phyloP scores from a whole-genome alignment of 192 early-diverging fungal genomes.

The Coemansia sp. region DNA sequence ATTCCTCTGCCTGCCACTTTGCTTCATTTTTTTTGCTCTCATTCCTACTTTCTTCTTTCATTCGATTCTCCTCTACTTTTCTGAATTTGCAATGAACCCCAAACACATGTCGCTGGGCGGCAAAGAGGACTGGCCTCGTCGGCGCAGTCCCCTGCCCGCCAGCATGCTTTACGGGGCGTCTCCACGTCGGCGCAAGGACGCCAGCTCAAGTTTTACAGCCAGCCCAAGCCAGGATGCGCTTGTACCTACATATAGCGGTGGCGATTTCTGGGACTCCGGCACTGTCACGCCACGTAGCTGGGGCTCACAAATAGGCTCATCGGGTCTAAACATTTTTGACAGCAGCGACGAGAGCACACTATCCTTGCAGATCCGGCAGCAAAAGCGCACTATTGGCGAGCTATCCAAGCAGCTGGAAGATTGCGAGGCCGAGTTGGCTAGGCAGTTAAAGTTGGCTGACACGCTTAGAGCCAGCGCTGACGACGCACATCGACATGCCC shows the following conservation, averaged over 20 bases:
- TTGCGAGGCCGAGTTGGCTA: conserved; percentile 22
- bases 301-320: conserved; percentile 9
- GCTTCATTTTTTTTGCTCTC: neutral
- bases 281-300: conserved; percentile 16
- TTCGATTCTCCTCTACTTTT: neutral
- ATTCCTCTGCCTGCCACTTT: neutral
- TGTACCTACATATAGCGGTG: neutral
- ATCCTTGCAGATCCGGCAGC: conserved; percentile 25
- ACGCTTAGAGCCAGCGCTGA: conserved; percentile 16
- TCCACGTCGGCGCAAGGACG: conserved; percentile 21
- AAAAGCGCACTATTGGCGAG: conserved; percentile 26
- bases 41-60: neutral
- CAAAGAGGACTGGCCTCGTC: conserved; percentile 29
- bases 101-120: conserved; percentile 2
- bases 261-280: conserved; percentile 27
- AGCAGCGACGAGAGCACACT: conserved; percentile 13
- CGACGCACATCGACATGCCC: conserved; percentile 14
- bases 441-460: conserved; percentile 11
- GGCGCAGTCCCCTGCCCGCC: conserved; percentile 43
- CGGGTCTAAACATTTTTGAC: neutral
- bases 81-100: neutral
- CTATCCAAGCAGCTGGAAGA: conserved; percentile 25
- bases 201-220: neutral
- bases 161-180: conserved; percentile 16
- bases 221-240: conserved; percentile 1